A percentile compares a stretch with the other conserved stretches of the same genome.
Evolutionary conservation across 2,329 filamentous ascomycete genomes (phyloP).

Genomic region (Stachybotrys elegans): DNA sequence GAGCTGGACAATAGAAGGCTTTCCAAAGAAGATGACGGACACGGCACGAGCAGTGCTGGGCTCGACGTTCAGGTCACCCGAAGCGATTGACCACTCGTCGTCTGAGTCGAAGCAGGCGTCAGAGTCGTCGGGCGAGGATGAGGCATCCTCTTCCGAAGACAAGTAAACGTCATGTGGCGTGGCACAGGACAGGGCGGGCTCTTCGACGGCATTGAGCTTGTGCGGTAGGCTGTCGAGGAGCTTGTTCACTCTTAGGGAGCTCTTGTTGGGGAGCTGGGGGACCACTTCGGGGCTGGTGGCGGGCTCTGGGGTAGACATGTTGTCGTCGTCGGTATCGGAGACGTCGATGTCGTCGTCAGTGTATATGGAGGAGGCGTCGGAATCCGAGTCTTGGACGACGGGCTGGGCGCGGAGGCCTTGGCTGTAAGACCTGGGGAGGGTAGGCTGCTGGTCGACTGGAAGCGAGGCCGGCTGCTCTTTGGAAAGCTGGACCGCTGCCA

Average conservation of each 20-base stretch:
- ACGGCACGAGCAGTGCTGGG: slow-evolving; percentile 53
- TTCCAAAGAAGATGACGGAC: slow-evolving; percentile 54
- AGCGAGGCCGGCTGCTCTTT: neutral
- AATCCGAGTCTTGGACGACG: neutral
- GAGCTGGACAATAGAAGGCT: slow-evolving; percentile 53
- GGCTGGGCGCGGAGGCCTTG: neutral
- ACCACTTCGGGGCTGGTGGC: neutral
- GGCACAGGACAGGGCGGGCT: slow-evolving; percentile 29
- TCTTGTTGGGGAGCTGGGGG: slow-evolving; percentile 39
- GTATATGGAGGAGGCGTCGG: neutral
- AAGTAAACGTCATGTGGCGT: slow-evolving; percentile 57
- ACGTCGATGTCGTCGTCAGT: neutral
- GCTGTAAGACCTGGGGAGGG: neutral
- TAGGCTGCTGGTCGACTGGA: neutral
- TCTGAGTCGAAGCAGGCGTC: slow-evolving; percentile 47
- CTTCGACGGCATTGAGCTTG: slow-evolving; percentile 24
- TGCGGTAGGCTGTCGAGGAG: slow-evolving; percentile 26
- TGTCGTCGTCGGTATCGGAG: neutral
- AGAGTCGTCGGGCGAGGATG: slow-evolving; percentile 56
- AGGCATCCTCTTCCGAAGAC: slow-evolving; percentile 61
- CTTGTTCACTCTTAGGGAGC: slow-evolving; percentile 42
- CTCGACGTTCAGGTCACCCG: slow-evolving; percentile 22
- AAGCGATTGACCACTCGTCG: slow-evolving; percentile 25
- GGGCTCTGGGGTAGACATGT: neutral
- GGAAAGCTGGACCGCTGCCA: neutral